phyloP scores from a whole-genome alignment of 345 rosid species.

The Euphorbia lathyris region DNA sequence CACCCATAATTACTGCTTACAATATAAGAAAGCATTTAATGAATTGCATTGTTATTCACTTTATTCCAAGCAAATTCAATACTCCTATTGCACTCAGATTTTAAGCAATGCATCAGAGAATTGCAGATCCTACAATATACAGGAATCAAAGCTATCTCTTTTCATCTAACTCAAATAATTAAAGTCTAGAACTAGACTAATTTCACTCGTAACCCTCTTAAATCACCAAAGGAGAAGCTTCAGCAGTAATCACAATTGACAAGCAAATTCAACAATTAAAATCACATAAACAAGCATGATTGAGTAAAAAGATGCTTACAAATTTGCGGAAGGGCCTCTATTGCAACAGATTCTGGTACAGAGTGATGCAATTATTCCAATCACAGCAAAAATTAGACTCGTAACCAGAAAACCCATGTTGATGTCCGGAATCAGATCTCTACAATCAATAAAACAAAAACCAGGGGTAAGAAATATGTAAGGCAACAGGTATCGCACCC shows the following conservation, averaged over 20 bases:
- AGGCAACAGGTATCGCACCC: too few relatives aligned
- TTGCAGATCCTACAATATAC: background rate
- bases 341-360: constrained; percentile 90
- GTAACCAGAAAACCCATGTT: constrained; percentile 85
- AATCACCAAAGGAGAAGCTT: background rate
- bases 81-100: background rate
- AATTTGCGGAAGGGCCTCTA: constrained; percentile 82
- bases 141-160: background rate
- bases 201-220: background rate
- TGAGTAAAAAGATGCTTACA: constrained; percentile 44
- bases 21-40: background rate
- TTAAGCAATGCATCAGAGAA: background rate
- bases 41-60: background rate
- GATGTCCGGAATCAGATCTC: constrained; percentile 3
- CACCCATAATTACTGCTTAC: too few relatives aligned
- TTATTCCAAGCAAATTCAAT: background rate
- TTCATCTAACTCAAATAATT: background rate
- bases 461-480: too few relatives aligned
- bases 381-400: constrained; percentile 66
- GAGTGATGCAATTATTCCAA: constrained; percentile 72
- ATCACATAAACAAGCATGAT: background rate
- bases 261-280: background rate
- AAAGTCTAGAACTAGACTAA: background rate
- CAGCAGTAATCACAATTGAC: too few relatives aligned
- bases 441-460: background rate